Conservation (phyloP, 768 basidiomycete species). For the Tulasnella sp. region DNA sequence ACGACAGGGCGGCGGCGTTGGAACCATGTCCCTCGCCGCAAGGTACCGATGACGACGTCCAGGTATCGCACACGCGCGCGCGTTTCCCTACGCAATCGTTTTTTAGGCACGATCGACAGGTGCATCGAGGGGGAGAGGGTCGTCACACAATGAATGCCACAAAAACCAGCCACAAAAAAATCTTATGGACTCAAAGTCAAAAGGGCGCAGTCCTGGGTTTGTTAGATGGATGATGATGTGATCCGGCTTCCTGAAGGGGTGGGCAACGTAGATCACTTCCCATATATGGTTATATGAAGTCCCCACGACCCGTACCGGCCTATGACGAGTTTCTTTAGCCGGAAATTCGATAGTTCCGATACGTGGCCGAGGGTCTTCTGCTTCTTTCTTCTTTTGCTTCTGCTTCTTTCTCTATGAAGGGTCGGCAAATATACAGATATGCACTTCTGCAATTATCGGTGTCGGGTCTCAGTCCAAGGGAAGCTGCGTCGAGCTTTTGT, state of each 20-base stretch:
- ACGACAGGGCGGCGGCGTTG: neutral
- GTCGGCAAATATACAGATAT: neutral
- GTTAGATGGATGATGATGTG: neutral
- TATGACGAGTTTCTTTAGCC: neutral
- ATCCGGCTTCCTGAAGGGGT: no score
- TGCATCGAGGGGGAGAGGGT: neutral
- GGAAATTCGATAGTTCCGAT: neutral
- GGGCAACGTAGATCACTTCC: neutral
- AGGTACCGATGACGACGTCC: neutral
- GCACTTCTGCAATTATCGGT: neutral
- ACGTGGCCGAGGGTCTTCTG: neutral
- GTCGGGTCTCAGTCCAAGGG: neutral
- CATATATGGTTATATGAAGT: neutral
- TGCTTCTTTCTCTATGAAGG: neutral
- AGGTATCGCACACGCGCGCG: neutral
- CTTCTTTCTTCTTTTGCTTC: neutral
- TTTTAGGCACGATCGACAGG: neutral
- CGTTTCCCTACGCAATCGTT: neutral
- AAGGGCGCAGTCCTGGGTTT: neutral
- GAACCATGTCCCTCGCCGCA: neutral
- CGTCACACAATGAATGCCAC: neutral
- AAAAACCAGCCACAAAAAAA: neutral
- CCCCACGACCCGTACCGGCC: neutral
- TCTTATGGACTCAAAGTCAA: neutral
- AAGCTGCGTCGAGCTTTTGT: neutral